phyloP scores from a whole-genome alignment of 1,139 yeast genomes.

The Hyphopichia pseudoburtonii region DNA sequence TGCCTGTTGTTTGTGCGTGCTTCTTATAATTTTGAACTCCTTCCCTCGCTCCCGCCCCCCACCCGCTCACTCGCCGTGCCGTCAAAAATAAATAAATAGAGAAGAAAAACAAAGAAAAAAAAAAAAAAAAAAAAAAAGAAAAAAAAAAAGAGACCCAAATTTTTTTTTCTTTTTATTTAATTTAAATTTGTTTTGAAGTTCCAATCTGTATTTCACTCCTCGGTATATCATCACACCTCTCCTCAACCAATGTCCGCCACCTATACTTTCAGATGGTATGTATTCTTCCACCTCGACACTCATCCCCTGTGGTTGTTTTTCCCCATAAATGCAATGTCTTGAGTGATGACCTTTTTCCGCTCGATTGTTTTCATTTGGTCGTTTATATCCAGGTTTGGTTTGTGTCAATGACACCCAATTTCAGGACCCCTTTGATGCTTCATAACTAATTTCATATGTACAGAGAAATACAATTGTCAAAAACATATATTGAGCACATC shows the following conservation, averaged over 20 bases:
- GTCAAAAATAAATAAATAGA: neutral
- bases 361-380: neutral
- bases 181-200: neutral
- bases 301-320: neutral
- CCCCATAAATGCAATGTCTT: neutral
- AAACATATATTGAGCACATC: neutral
- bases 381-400: slow-evolving; percentile 2
- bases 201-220: neutral
- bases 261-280: slow-evolving; percentile 34
- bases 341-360: neutral
- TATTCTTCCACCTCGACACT: neutral
- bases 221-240: neutral
- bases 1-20: too few species aligned
- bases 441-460: too few species aligned
- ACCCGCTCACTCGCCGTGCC: neutral
- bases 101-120: neutral
- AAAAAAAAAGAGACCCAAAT: too few species aligned
- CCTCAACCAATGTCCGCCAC: slow-evolving; percentile 21
- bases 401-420: slow-evolving; percentile 1
- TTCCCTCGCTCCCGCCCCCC: too few species aligned
- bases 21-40: too few species aligned
- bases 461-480: too few species aligned
- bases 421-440: neutral
- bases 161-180: neutral
- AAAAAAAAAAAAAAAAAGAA: neutral